A percentile compares a stretch with the other conserved stretches of the same genome.
These are phyloP conservation scores for Wilhelminamyces savonicus DNA, from an alignment of 805 yeast genomes.

Conservation along the genomic window DNA sequence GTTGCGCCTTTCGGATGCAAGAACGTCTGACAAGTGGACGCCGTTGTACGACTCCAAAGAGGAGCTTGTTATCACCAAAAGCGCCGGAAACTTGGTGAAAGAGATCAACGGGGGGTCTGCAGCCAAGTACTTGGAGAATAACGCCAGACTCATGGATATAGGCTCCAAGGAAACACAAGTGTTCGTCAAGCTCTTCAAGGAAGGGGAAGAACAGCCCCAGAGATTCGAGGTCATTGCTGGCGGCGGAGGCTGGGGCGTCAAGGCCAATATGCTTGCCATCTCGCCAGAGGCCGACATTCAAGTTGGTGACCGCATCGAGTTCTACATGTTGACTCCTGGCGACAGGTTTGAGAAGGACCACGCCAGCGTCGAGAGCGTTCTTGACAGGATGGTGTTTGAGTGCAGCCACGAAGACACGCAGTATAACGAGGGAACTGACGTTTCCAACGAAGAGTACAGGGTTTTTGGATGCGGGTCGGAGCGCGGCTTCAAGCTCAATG, in stretches of 20 bases:
- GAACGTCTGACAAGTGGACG: constrained; percentile 26
- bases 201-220: constrained; percentile 10
- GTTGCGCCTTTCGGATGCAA: constrained; percentile 3
- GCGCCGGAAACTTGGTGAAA: constrained; percentile 55
- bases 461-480: constrained; percentile 14
- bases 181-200: constrained; percentile 24
- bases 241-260: constrained; percentile 73
- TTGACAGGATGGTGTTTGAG: constrained; percentile 16
- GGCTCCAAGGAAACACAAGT: constrained; percentile 40
- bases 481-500: constrained; percentile 6
- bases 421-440: constrained; percentile 6
- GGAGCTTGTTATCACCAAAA: constrained; percentile 39
- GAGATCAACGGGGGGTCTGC: constrained; percentile 51
- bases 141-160: constrained; percentile 29
- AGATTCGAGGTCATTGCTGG: constrained; percentile 60
- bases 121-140: constrained; percentile 46
- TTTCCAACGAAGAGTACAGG: constrained; percentile 5
- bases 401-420: constrained; percentile 25
- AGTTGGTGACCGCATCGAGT: constrained; percentile 43
- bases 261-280: constrained; percentile 58
- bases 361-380: too few species aligned
- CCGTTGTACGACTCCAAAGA: constrained; percentile 16
- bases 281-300: constrained; percentile 48
- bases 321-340: constrained; percentile 38
- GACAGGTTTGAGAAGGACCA: constrained; percentile 11